These are phyloP conservation scores for Cyphellophora europaea DNA, from an alignment of 2,329 filamentous ascomycete species.

Conservation along the genomic window DNA sequence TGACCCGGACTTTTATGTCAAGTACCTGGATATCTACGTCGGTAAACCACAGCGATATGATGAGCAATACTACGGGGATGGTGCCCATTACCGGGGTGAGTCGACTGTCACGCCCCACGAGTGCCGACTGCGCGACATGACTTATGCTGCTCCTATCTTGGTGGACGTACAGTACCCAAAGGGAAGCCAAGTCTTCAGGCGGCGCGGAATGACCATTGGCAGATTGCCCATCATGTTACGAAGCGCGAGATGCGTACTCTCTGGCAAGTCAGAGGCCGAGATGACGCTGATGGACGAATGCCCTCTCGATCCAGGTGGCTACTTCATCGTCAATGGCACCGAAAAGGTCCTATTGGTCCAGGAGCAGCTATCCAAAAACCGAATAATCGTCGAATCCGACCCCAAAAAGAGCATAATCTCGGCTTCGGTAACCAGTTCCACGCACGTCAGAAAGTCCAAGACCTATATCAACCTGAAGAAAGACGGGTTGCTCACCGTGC, in stretches of 20 bases:
- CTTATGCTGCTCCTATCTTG: slow-evolving; percentile 90
- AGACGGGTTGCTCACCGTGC: slow-evolving; percentile 67
- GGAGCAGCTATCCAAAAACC: slow-evolving; percentile 97
- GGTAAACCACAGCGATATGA: slow-evolving; percentile 72
- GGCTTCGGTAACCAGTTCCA: slow-evolving; percentile 92
- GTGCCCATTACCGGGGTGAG: slow-evolving; percentile 28
- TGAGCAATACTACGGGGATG: slow-evolving; percentile 55
- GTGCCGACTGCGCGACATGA: slow-evolving; percentile 91
- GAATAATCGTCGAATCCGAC: slow-evolving; percentile 91
- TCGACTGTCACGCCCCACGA: slow-evolving; percentile 79
- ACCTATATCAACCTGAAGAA: slow-evolving; percentile 94
- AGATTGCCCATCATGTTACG: slow-evolving; percentile 95
- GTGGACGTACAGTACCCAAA: slow-evolving; percentile 88
- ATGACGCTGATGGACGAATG: slow-evolving; percentile 95
- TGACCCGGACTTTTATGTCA: slow-evolving; percentile 84
- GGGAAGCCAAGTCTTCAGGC: slow-evolving; percentile 66
- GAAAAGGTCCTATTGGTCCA: slow-evolving; percentile 98
- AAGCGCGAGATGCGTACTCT: slow-evolving; percentile 84
- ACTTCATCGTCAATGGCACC: slow-evolving; percentile 95
- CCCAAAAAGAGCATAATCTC: slow-evolving; percentile 88
- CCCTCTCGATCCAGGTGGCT: slow-evolving; percentile 88
- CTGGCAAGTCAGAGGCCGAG: slow-evolving; percentile 71
- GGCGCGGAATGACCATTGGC: slow-evolving; percentile 68
- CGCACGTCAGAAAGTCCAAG: slow-evolving; percentile 95
- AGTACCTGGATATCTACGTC: slow-evolving; percentile 78